Percentiles rank a stretch among this genome's conserved stretches.
These are phyloP conservation scores for Fusarium guadeloupense DNA, from an alignment of 2,329 filamentous ascomycete genomes.

Conservation along the genomic window DNA sequence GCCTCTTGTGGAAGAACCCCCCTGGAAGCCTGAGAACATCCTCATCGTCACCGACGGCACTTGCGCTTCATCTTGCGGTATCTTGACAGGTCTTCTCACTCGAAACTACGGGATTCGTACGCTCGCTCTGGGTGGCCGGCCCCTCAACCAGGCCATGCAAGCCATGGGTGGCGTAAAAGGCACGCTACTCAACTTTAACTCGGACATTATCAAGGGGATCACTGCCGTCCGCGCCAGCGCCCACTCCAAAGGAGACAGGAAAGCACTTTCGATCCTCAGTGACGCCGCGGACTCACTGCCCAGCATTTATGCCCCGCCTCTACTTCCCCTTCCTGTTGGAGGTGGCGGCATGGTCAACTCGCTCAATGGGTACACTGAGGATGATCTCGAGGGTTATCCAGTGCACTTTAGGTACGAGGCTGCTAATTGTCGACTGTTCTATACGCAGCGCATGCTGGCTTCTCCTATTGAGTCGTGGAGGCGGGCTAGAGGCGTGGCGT, in stretches of 20 bases:
- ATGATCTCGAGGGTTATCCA: conserved; percentile 38
- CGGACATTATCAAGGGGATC: conserved; percentile 17
- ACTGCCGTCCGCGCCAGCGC: conserved; percentile 13
- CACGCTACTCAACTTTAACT: conserved; percentile 37
- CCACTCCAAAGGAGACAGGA: conserved; percentile 8
- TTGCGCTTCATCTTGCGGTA: conserved; percentile 39
- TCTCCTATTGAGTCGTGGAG: conserved; percentile 64
- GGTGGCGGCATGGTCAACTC: conserved; percentile 35
- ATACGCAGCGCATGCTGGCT: conserved; percentile 61
- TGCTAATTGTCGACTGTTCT: conserved; percentile 69
- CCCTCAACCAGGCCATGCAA: conserved; percentile 64
- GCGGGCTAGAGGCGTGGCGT: conserved; percentile 24
- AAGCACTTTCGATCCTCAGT: conserved; percentile 8
- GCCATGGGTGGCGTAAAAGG: conserved; percentile 73
- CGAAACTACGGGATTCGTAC: conserved; percentile 48
- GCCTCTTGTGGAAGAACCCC: conserved; percentile 24
- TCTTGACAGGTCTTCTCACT: conserved; percentile 41
- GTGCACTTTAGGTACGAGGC: conserved; percentile 68
- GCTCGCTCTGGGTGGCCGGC: conserved; percentile 69
- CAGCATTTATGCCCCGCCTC: conserved; percentile 20
- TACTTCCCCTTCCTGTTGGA: conserved; percentile 49
- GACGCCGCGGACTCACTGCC: conserved; percentile 26
- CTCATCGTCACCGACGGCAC: conserved; percentile 38
- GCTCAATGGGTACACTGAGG: conserved; percentile 31
- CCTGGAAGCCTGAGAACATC: conserved; percentile 40